A percentile compares a stretch with the other conserved stretches of the same genome.
Conservation (phyloP, 371 early-diverging fungal species). For the Rhizopus sp. region DNA sequence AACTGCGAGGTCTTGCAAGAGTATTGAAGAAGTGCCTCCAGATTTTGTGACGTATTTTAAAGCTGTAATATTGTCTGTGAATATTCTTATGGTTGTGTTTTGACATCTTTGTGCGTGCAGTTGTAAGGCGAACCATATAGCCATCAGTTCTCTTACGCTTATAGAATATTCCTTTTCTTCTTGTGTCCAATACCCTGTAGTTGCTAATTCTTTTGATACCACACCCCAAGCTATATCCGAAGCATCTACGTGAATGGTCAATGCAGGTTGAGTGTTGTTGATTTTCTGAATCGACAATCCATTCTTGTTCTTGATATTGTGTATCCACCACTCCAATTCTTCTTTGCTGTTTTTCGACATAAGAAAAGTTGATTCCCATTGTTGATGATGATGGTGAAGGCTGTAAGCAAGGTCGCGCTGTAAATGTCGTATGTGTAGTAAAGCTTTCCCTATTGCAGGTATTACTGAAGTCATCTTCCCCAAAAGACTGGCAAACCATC, state of each 20-base stretch:
- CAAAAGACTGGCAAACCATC: background rate
- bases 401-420: constrained; percentile 4
- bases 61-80: constrained; percentile 4
- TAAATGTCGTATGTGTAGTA: background rate
- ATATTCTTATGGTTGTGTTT: background rate
- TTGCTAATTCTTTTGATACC: background rate
- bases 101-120: background rate
- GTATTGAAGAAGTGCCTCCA: constrained; percentile 8
- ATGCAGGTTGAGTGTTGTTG: background rate
- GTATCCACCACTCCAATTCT: constrained; percentile 15
- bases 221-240: constrained; percentile 6
- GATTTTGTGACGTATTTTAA: constrained; percentile 9
- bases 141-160: constrained; percentile 9
- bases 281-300: constrained; percentile 9
- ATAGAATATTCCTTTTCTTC: constrained; percentile 6
- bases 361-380: background rate
- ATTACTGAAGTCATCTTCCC: constrained; percentile 8
- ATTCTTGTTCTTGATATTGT: background rate
- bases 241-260: constrained; percentile 9
- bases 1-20: background rate
- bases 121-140: background rate
- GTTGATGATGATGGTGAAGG: background rate
- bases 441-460: constrained; percentile 3
- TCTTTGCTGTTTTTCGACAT: background rate
- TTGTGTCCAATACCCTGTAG: constrained; percentile 11